phyloP scores from a whole-genome alignment of 768 basidiomycete species.

The Dentipellis fragilis region DNA sequence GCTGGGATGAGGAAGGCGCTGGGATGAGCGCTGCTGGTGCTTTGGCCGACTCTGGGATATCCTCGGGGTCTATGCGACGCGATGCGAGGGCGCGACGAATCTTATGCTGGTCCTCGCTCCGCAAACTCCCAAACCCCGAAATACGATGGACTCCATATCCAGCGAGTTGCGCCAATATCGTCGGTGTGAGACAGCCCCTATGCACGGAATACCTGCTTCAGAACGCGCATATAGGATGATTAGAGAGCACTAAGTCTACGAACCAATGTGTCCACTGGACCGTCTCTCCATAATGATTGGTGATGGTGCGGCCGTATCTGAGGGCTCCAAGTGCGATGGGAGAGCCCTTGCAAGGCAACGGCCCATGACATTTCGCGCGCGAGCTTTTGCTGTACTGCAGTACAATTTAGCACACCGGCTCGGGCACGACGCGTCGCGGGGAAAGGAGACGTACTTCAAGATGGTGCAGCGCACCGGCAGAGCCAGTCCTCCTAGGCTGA shows the following conservation, averaged over 20 bases:
- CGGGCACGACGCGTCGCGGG: too few relatives aligned
- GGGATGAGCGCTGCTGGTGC: neutral
- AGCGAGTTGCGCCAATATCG: conserved; percentile 1
- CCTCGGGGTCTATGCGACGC: conserved; percentile 43
- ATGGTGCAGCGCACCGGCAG: neutral
- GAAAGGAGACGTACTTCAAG: neutral
- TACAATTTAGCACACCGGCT: neutral
- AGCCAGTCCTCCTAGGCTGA: neutral
- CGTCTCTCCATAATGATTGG: conserved; percentile 42
- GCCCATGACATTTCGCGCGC: conserved; percentile 58
- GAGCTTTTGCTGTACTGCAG: conserved; percentile 63
- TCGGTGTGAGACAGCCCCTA: conserved; percentile 12
- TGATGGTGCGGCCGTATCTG: conserved; percentile 49
- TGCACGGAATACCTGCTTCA: conserved; percentile 1
- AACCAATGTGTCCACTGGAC: conserved; percentile 77
- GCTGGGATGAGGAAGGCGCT: neutral
- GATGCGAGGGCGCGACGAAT: conserved; percentile 47
- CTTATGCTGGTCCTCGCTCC: conserved; percentile 52
- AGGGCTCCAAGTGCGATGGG: conserved; percentile 44
- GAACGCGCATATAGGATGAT: neutral
- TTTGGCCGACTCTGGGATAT: conserved; percentile 41
- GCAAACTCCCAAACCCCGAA: neutral
- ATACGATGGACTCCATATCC: conserved; percentile 3
- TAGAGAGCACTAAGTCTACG: conserved; percentile 11
- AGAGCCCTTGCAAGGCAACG: conserved; percentile 43